phyloP scores from a whole-genome alignment of 768 basidiomycete genomes.

The Amanita brunnescens region DNA sequence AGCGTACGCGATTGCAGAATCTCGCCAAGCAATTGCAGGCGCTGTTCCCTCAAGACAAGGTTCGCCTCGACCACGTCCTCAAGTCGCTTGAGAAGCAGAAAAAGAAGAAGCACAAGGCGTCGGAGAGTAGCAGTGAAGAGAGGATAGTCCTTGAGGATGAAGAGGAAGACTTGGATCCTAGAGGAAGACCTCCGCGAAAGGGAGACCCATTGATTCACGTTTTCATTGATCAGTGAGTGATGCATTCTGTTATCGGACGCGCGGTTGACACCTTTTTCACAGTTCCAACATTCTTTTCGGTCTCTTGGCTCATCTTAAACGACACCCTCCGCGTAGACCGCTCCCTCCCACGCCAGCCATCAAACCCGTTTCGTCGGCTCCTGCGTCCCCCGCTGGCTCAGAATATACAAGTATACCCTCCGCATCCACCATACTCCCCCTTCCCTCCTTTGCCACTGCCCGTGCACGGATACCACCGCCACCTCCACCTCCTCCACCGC shows the following conservation, averaged over 20 bases:
- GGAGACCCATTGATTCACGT: conserved; percentile 31
- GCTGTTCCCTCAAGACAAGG: background rate
- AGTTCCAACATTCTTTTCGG: conserved; percentile 89
- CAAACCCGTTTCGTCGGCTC: background rate
- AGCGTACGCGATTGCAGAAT: background rate
- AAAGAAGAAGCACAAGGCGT: background rate
- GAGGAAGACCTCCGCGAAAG: conserved; percentile 22
- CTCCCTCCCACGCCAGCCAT: conserved; percentile 9
- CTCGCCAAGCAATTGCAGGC: conserved; percentile 2
- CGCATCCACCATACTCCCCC: conserved; percentile 20
- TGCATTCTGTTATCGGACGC: too few species aligned
- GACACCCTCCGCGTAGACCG: conserved; percentile 29
- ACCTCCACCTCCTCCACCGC: too few species aligned
- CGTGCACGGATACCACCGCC: background rate
- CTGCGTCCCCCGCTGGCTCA: conserved; percentile 6
- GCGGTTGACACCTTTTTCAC: too few species aligned
- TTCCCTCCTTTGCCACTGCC: conserved; percentile 34
- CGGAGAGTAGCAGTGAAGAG: conserved; percentile 1
- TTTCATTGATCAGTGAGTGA: conserved; percentile 54
- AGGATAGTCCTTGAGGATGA: conserved; percentile 13
- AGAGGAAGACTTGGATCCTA: conserved; percentile 26
- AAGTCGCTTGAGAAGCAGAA: conserved; percentile 2
- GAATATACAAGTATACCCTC: conserved; percentile 1
- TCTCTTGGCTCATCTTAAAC: conserved; percentile 61
- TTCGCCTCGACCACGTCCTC: conserved; percentile 3